Evolutionary conservation across 441 rosid species (phyloP).

Genomic region (Gossypium gossypioides): DNA sequence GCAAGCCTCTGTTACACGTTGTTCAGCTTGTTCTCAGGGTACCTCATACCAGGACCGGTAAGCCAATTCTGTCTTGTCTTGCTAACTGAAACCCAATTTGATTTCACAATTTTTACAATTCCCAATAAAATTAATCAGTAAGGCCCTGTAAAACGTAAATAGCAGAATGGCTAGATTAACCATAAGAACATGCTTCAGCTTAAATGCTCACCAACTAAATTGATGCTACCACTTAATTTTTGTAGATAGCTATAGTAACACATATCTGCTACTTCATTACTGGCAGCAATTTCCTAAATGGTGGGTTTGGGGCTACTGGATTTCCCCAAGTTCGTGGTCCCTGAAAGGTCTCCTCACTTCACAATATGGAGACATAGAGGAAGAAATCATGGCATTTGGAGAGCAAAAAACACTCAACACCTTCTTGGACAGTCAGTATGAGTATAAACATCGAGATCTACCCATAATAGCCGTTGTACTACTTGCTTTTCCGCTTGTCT

Average conservation of each 20-base stretch:
- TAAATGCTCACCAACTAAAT: not conserved
- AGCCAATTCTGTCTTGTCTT: not conserved
- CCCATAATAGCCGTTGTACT: slow-evolving; percentile 20
- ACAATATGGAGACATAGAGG: slow-evolving; percentile 31
- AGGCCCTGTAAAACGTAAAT: not conserved
- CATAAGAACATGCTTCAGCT: not conserved
- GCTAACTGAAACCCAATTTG: not conserved
- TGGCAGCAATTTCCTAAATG: slow-evolving; percentile 29
- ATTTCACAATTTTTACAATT: not conserved
- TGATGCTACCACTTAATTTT: not conserved
- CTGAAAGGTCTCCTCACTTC: slow-evolving; percentile 29
- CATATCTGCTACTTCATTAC: not conserved
- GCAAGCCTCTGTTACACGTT: slow-evolving; percentile 21
- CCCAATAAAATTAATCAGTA: not conserved
- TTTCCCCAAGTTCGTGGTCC: slow-evolving; percentile 32
- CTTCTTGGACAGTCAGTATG: slow-evolving; percentile 23
- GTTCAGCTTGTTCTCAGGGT: slow-evolving; percentile 24
- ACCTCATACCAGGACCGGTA: slow-evolving; percentile 28
- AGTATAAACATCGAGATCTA: slow-evolving; percentile 23
- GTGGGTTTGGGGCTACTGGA: slow-evolving; percentile 27
- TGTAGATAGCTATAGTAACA: not conserved
- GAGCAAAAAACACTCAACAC: slow-evolving; percentile 17
- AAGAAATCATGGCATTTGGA: slow-evolving; percentile 24
- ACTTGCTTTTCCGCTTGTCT: slow-evolving; percentile 21
- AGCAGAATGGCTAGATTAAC: not conserved